phyloP scores from a whole-genome alignment of 441 rosid genomes.

The Melastoma candidum region DNA sequence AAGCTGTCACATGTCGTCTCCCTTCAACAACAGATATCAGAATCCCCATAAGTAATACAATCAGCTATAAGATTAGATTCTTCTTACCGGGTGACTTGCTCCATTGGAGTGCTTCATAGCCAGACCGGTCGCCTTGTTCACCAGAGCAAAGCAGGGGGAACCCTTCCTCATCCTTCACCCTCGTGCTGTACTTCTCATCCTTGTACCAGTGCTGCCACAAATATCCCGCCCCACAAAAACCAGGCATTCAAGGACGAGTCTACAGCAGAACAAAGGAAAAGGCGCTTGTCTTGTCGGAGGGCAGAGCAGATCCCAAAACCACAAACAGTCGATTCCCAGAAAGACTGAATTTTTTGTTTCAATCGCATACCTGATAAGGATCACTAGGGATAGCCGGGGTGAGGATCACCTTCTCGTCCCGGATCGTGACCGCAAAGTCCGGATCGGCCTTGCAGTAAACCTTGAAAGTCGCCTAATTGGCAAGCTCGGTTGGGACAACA shows the following conservation, averaged over 20 bases:
- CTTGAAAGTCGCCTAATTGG: slow-evolving; percentile 35
- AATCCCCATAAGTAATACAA: slow-evolving; percentile 1
- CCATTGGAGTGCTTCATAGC: slow-evolving; percentile 80
- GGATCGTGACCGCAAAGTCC: slow-evolving; percentile 41
- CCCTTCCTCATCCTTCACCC: slow-evolving; percentile 74
- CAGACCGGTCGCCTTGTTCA: slow-evolving; percentile 73
- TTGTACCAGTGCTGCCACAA: slow-evolving; percentile 72
- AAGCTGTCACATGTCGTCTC: too few relatives aligned
- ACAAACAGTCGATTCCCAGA: too few relatives aligned
- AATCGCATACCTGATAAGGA: slow-evolving; percentile 39
- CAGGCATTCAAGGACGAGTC: slow-evolving; percentile 1
- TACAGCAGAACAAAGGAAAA: neutral
- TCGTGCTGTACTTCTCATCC: slow-evolving; percentile 68
- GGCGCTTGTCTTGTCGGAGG: neutral
- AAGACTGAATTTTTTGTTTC: too few relatives aligned
- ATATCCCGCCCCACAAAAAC: slow-evolving; percentile 10
- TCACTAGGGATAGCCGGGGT: slow-evolving; percentile 51
- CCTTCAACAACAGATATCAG: neutral
- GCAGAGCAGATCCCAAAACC: neutral
- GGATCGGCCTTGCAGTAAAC: slow-evolving; percentile 63
- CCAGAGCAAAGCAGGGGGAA: slow-evolving; percentile 59
- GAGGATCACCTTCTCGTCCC: slow-evolving; percentile 51
- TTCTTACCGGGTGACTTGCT: slow-evolving; percentile 67
- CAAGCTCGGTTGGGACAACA: slow-evolving; percentile 8
- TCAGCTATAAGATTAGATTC: neutral